A percentile compares a stretch with the other conserved stretches of the same genome.
These are phyloP conservation scores for Lanmaoa rubissima DNA, from an alignment of 768 basidiomycete species.

Conservation along the genomic window DNA sequence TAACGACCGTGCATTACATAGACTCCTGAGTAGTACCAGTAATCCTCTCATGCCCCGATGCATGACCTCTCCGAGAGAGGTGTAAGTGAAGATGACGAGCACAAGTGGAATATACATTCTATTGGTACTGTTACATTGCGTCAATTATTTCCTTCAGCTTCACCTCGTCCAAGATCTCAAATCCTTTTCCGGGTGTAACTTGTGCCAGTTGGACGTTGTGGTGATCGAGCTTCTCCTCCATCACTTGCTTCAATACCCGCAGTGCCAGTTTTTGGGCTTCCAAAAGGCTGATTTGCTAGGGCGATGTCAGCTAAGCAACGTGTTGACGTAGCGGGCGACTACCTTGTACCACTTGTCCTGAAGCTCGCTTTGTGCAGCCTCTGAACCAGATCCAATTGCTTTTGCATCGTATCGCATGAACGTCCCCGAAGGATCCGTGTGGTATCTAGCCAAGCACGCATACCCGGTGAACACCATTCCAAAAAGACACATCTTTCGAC, in stretches of 20 bases:
- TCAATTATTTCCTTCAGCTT: constrained; percentile 84
- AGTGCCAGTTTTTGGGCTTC: constrained; percentile 88
- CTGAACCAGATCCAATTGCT: constrained; percentile 97
- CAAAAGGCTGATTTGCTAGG: constrained; percentile 85
- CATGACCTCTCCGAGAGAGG: background rate
- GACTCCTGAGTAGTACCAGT: background rate
- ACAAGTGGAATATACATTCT: constrained; percentile 14
- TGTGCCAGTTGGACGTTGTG: constrained; percentile 98
- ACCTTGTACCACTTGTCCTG: constrained; percentile 98
- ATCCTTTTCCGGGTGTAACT: constrained; percentile 84
- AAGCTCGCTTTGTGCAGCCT: constrained; percentile 94
- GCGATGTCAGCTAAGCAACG: constrained; percentile 6
- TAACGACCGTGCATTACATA: constrained; percentile 4
- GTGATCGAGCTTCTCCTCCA: constrained; percentile 99
- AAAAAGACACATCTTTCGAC: background rate
- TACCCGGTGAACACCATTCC: constrained; percentile 3
- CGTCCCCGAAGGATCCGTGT: constrained; percentile 98
- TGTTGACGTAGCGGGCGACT: constrained; percentile 8
- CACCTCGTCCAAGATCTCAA: constrained; percentile 82
- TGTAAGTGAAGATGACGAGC: background rate
- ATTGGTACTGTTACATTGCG: constrained; percentile 53
- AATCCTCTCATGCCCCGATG: background rate
- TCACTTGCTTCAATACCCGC: constrained; percentile 94
- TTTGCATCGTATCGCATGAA: constrained; percentile 97
- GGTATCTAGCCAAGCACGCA: constrained; percentile 58